These are phyloP conservation scores for Apiotrichum domesticum DNA, from an alignment of 1,284 basidiomycete genomes.

Conservation along the genomic window DNA sequence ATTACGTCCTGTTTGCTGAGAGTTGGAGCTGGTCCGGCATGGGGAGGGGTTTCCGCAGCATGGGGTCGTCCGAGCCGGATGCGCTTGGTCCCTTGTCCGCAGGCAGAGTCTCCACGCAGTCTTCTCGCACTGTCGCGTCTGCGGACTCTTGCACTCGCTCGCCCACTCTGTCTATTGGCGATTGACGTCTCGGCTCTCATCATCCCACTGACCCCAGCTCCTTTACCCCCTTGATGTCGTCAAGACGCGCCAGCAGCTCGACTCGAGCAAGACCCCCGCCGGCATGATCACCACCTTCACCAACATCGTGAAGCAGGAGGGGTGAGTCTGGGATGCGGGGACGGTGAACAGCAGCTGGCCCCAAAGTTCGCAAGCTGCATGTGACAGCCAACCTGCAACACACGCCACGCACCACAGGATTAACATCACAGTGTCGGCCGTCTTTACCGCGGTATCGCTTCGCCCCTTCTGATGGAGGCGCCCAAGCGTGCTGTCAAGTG, in stretches of 20 bases:
- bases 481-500: slow-evolving; percentile 99
- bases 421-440: slow-evolving; percentile 58
- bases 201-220: slow-evolving; percentile 10
- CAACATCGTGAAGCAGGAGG: slow-evolving; percentile 62
- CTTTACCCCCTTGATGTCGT: slow-evolving; percentile 51
- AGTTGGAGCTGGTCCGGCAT: too few relatives aligned
- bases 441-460: slow-evolving; percentile 88
- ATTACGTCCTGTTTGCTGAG: too few relatives aligned
- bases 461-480: slow-evolving; percentile 90
- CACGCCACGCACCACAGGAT: not conserved
- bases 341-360: not conserved
- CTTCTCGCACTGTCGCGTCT: too few relatives aligned
- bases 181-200: not conserved
- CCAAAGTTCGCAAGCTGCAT: not conserved
- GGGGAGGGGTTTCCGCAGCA: too few relatives aligned
- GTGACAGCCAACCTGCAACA: too few relatives aligned
- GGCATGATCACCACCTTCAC: slow-evolving; percentile 73
- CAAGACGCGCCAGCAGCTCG: slow-evolving; percentile 97
- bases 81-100: too few relatives aligned
- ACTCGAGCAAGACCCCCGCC: slow-evolving; percentile 66
- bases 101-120: too few relatives aligned
- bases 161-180: too few relatives aligned
- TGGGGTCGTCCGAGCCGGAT: too few relatives aligned
- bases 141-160: too few relatives aligned
- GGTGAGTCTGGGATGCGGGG: slow-evolving; percentile 46